These are phyloP conservation scores for Lobosporangium transversale DNA, from an alignment of 192 early-diverging fungal genomes.

Conservation along the genomic window DNA sequence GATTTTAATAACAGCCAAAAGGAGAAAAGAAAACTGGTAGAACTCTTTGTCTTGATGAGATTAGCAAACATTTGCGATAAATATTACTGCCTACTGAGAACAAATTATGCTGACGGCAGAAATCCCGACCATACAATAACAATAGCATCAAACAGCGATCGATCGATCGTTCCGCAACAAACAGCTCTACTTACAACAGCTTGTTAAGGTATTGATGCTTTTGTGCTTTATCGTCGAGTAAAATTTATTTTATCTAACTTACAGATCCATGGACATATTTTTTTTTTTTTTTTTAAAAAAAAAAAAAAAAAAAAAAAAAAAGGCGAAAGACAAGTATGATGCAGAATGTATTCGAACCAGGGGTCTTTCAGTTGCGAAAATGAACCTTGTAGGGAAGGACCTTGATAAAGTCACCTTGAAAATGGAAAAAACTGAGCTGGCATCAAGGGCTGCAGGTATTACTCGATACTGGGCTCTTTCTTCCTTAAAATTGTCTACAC, in stretches of 20 bases:
- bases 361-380: slow-evolving; percentile 41
- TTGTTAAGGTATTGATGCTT: slow-evolving; percentile 51
- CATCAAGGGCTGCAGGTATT: slow-evolving; percentile 50
- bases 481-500: not conserved
- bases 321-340: slow-evolving; percentile 60
- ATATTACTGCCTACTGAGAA: too few relatives aligned
- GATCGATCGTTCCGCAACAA: slow-evolving; percentile 65
- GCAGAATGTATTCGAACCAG: slow-evolving; percentile 52
- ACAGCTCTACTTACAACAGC: slow-evolving; percentile 55
- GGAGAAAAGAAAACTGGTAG: slow-evolving; percentile 66
- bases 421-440: slow-evolving; percentile 56
- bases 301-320: too few relatives aligned
- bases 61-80: too few relatives aligned
- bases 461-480: not conserved
- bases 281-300: too few relatives aligned
- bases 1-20: slow-evolving; percentile 76
- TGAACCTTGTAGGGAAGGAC: slow-evolving; percentile 53
- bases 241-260: not conserved
- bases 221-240: not conserved
- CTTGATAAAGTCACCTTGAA: slow-evolving; percentile 52
- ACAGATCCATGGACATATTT: too few relatives aligned
- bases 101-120: too few relatives aligned
- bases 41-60: too few relatives aligned
- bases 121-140: too few relatives aligned
- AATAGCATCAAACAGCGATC: slow-evolving; percentile 58